A percentile compares a stretch with the other conserved stretches of the same genome.
Evolutionary conservation across 768 basidiomycete species (phyloP).

Genomic region (Dacryopinax primogenitus): DNA sequence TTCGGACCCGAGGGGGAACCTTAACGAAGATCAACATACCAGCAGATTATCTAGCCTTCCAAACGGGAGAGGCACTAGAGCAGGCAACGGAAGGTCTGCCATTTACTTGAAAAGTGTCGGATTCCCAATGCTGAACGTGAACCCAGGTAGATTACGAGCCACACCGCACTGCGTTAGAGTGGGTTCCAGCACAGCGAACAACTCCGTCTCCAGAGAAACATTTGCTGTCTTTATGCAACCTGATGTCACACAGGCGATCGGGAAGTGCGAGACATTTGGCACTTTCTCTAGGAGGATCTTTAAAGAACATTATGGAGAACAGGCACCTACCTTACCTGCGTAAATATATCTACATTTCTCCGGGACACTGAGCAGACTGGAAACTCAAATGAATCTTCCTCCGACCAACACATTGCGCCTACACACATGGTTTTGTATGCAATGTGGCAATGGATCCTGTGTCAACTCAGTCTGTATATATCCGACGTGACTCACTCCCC

Average conservation of each 20-base stretch:
- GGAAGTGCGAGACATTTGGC: conserved; percentile 65
- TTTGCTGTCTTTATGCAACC: conserved; percentile 87
- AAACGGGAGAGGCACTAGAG: conserved; percentile 92
- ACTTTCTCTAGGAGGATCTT: conserved; percentile 79
- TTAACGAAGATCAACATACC: conserved; percentile 81
- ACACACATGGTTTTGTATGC: no score
- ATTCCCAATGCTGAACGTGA: not conserved
- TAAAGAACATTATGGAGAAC: conserved; percentile 38
- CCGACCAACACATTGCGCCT: no score
- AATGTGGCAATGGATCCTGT: no score
- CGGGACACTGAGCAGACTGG: no score
- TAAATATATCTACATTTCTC: no score
- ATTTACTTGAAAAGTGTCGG: not conserved
- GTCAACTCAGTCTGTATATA: no score
- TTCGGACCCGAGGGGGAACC: conserved; percentile 67
- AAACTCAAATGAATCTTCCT: no score
- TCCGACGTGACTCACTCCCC: no score
- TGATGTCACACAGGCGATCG: conserved; percentile 62
- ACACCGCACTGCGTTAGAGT: conserved; percentile 92
- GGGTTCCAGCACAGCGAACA: conserved; percentile 36
- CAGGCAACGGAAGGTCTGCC: conserved; percentile 62
- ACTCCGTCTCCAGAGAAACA: conserved; percentile 65
- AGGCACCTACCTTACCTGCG: not conserved
- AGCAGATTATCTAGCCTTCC: conserved; percentile 74
- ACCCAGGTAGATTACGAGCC: conserved; percentile 41